These are phyloP conservation scores for Camillea tinctor DNA, from an alignment of 2,329 filamentous ascomycete genomes.

Conservation along the genomic window DNA sequence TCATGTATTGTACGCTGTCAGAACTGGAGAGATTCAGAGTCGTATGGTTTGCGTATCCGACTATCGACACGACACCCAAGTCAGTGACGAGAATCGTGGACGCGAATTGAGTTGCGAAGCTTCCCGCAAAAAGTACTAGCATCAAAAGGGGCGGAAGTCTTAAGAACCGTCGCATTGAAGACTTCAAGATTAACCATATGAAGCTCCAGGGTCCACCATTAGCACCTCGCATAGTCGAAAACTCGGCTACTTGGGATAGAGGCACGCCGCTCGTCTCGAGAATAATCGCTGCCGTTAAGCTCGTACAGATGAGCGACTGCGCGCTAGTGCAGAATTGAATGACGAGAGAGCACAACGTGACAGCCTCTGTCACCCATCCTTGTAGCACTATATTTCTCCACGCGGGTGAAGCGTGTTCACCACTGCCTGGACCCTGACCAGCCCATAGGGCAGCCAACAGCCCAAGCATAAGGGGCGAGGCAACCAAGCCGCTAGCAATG, in stretches of 20 bases:
- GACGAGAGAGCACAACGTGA: slow-evolving; percentile 21
- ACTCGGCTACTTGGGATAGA: slow-evolving; percentile 20
- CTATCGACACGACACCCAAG: slow-evolving; percentile 11
- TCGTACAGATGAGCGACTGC: slow-evolving; percentile 22
- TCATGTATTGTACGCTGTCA: background rate
- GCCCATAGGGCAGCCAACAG: slow-evolving; percentile 21
- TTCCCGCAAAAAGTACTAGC: slow-evolving; percentile 11
- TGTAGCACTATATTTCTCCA: slow-evolving; percentile 23
- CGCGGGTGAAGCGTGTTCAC: slow-evolving; percentile 5
- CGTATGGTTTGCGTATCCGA: slow-evolving; percentile 8
- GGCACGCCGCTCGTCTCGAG: slow-evolving; percentile 23
- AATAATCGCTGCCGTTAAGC: slow-evolving; percentile 20
- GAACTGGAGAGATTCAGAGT: slow-evolving; percentile 12
- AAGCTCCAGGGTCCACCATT: slow-evolving; percentile 24
- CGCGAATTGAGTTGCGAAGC: slow-evolving; percentile 18
- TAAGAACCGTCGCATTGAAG: slow-evolving; percentile 7
- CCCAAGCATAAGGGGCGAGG: slow-evolving; percentile 16
- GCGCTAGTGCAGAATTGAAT: slow-evolving; percentile 16
- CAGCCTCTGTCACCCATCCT: slow-evolving; percentile 16
- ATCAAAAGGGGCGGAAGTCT: slow-evolving; percentile 10
- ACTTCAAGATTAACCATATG: slow-evolving; percentile 15
- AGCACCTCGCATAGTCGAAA: slow-evolving; percentile 20
- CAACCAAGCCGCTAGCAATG: slow-evolving; percentile 14
- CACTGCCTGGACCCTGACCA: slow-evolving; percentile 13
- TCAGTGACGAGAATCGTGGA: slow-evolving; percentile 22